These are phyloP conservation scores for Elaeis guineensis DNA, from an alignment of 176 grass and related monocot genomes.

Conservation along the genomic window DNA sequence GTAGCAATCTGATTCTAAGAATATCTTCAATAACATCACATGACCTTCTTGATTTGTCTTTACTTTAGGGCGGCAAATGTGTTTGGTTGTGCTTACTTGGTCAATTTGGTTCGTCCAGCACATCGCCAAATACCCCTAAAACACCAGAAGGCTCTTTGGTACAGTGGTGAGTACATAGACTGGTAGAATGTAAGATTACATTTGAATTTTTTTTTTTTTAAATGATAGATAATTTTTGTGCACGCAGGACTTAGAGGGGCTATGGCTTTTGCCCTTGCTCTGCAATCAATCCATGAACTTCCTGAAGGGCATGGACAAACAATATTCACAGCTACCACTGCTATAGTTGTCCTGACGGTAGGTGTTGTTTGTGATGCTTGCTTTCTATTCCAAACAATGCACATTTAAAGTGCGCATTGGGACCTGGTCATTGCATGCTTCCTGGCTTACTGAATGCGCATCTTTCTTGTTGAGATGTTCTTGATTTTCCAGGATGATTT, in stretches of 20 bases:
- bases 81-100: conserved; percentile 85
- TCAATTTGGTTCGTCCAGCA: conserved; percentile 72
- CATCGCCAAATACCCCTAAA: conserved; percentile 83
- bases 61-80: conserved; percentile 73
- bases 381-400: no score
- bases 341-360: conserved; percentile 97
- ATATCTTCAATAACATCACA: no score
- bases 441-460: no score
- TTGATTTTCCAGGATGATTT: no score
- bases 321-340: conserved; percentile 86
- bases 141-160: conserved; percentile 98
- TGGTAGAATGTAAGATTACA: not conserved
- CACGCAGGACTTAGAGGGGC: conserved; percentile 87
- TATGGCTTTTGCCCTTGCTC: conserved; percentile 99
- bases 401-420: no score
- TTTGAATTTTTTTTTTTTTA: no score
- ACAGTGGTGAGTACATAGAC: conserved; percentile 60
- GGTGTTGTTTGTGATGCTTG: not conserved
- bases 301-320: conserved; percentile 94
- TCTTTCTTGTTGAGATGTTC: no score
- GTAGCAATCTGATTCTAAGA: no score
- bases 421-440: no score
- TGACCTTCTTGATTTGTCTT: conserved; percentile 11
- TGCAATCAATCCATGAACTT: conserved; percentile 96
- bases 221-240: conserved; percentile 15